Evolutionary conservation across 2,329 filamentous ascomycete genomes (phyloP), one percentile per base, ranked within the genome.

Genomic region (Paraphaeosphaeria minitans): DNA sequence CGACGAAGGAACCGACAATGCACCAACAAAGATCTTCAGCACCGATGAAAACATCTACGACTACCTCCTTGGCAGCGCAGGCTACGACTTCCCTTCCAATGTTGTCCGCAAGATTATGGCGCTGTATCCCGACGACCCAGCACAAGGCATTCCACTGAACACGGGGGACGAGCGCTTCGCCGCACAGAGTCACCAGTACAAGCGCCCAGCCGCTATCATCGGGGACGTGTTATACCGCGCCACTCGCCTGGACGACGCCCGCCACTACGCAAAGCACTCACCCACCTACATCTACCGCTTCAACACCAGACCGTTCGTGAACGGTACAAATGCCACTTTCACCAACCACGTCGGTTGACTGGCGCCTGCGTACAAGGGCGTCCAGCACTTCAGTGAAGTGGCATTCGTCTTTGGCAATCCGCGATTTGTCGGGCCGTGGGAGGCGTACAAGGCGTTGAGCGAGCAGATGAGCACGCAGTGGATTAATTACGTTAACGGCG

Each of bases 1-100:
- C 0, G 88, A 91, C 65, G 89, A 91, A 73, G 89, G 87, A 2
- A 84, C 83, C 1, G 78, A 80, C 10, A 89, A 88, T 66, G 83
- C 80, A 0, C 80, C 82, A 1, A 73, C 65, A 1, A 84, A 81
- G 21, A 58, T 72, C 31, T 82, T 89, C 63, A 84, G 88, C 70
- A 87, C 83, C 1, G 83, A 80, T 21, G 79, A 77, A 16, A 79
- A 89, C 58, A 84, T 76, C 19, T 69, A 67, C 53, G 61, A 59
- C 59, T 75, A 67, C 48, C 72, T 77, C 4, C 66, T 73, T 21
- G 70, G 71, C 54, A 73, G 65, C 60, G 73, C 71, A 8, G 73
- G 72, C 33, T 75, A 70, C 47, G 60, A 57, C 37, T 78, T 66
- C 60, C 77, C 65, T 6, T 66, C 59, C 59, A 65, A 55, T 21